Conservation (phyloP, 2,329 filamentous ascomycete species). For the Pseudogymnoascus sp. region DNA sequence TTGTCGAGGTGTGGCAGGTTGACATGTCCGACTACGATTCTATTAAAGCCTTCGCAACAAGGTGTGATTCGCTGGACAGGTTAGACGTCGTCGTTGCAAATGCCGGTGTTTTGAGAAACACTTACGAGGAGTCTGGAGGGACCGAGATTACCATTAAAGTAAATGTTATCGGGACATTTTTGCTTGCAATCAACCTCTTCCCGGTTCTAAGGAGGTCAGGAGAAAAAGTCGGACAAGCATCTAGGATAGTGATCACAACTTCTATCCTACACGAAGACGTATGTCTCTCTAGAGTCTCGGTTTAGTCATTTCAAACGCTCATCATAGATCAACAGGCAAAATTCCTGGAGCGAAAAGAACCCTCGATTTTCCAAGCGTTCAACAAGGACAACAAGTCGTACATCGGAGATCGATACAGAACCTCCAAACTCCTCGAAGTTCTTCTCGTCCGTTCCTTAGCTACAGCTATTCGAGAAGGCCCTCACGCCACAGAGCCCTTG, state of each 20-base stretch:
- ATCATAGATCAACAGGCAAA: conserved; percentile 20
- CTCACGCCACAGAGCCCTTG: conserved; percentile 17
- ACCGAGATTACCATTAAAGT: conserved; percentile 38
- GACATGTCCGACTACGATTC: conserved; percentile 15
- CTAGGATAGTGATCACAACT: conserved; percentile 33
- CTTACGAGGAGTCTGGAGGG: conserved; percentile 21
- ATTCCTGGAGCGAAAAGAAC: conserved; percentile 28
- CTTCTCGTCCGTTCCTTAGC: conserved; percentile 26
- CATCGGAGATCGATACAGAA: conserved; percentile 24
- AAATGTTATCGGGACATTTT: conserved; percentile 40
- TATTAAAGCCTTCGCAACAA: conserved; percentile 9
- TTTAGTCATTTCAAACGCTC: neutral
- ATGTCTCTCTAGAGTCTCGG: conserved; percentile 7
- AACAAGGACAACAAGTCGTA: neutral
- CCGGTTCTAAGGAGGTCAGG: conserved; percentile 33
- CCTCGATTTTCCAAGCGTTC: conserved; percentile 9
- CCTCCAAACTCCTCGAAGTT: conserved; percentile 30
- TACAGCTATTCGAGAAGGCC: conserved; percentile 18
- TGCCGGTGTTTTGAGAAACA: conserved; percentile 13
- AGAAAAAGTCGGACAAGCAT: conserved; percentile 18
- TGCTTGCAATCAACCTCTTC: conserved; percentile 37
- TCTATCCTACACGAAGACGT: conserved; percentile 31
- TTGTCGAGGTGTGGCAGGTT: conserved; percentile 15
- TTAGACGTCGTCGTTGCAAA: conserved; percentile 16
- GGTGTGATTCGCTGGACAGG: conserved; percentile 7